A percentile compares a stretch with the other conserved stretches of the same genome.
Evolutionary conservation across 73 alveolate species (phyloP).

Genomic region (Paramecium primaurelia): DNA sequence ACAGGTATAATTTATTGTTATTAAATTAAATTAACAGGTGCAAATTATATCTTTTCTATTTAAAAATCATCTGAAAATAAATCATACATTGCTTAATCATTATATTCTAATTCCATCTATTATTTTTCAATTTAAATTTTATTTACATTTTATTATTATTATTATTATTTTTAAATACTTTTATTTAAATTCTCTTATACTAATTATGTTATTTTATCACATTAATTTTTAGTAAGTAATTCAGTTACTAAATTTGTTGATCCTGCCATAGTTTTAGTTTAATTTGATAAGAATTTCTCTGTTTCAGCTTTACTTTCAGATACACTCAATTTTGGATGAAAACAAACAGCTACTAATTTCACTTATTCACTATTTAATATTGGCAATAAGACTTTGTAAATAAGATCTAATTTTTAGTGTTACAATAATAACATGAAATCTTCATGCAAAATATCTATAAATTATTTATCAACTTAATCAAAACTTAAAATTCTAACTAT

Average conservation of each 20-base stretch:
- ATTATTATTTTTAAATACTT: not conserved
- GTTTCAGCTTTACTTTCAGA: not conserved
- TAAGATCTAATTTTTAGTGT: not conserved
- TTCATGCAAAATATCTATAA: not conserved
- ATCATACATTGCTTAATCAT: not conserved
- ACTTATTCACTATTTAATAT: slow-evolving; percentile 31
- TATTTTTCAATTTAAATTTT: not conserved
- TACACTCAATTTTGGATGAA: slow-evolving; percentile 33
- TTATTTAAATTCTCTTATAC: not conserved
- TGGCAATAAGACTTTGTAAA: slow-evolving; percentile 18
- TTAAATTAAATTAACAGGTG: not conserved
- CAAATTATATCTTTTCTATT: not conserved
- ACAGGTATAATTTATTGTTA: not conserved
- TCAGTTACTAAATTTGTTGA: slow-evolving; percentile 1
- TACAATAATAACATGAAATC: slow-evolving; percentile 17
- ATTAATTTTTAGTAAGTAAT: not conserved
- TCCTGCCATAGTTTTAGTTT: not conserved
- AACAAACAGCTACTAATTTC: slow-evolving; percentile 25
- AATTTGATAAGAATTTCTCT: not conserved
- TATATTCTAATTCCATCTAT: not conserved
- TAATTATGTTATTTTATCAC: not conserved
- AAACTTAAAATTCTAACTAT: slow-evolving; percentile 20
- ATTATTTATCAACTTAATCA: not conserved
- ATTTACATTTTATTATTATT: not conserved
- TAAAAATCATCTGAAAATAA: not conserved